Percentiles rank a stretch among this genome's conserved stretches.
phyloP scores from a whole-genome alignment of 345 rosid species.

The Lepidium sativum region DNA sequence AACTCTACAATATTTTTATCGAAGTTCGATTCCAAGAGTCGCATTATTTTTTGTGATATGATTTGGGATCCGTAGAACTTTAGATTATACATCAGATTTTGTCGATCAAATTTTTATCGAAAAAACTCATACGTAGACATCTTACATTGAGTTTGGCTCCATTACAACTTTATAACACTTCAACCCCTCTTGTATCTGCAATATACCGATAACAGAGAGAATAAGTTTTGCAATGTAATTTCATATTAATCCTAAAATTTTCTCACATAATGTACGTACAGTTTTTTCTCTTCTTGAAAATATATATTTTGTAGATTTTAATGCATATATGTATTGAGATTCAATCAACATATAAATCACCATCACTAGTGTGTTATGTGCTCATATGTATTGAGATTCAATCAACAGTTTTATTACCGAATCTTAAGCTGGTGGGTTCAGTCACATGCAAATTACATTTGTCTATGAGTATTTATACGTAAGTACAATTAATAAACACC shows the following conservation, averaged over 20 bases:
- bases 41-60: too few species aligned
- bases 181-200: background rate
- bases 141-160: background rate
- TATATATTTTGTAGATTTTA: background rate
- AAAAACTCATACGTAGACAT: too few species aligned
- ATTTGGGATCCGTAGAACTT: too few species aligned
- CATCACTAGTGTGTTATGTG: background rate
- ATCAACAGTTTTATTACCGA: constrained; percentile 11
- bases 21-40: too few species aligned
- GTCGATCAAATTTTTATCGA: too few species aligned
- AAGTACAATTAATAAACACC: background rate
- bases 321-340: background rate
- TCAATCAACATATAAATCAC: background rate
- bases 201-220: background rate
- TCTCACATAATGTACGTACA: background rate
- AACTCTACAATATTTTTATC: too few species aligned
- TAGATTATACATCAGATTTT: too few species aligned
- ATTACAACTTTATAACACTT: background rate
- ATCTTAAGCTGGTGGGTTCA: constrained; percentile 22
- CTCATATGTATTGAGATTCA: constrained; percentile 10
- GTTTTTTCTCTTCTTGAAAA: background rate
- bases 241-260: background rate
- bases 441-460: constrained; percentile 23
- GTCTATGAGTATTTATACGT: background rate
- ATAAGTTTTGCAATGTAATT: background rate